Evolutionary conservation across 768 basidiomycete species (phyloP).

Genomic region (Mycena pura): DNA sequence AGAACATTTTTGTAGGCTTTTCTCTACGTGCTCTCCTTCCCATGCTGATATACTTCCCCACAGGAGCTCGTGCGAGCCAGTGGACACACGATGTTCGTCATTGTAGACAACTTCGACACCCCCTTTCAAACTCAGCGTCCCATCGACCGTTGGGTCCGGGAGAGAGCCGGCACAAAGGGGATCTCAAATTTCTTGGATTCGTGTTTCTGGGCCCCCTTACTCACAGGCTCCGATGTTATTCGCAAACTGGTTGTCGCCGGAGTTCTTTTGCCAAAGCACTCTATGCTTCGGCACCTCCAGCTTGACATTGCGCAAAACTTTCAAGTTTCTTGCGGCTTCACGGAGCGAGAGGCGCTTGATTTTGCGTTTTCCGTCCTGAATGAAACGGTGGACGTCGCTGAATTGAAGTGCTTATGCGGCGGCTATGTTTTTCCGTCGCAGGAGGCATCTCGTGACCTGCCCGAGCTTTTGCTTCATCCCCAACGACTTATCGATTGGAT

Average conservation of each 20-base stretch:
- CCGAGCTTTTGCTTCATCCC: slow-evolving; percentile 3
- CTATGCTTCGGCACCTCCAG: background rate
- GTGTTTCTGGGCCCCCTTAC: slow-evolving; percentile 3
- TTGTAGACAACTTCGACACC: slow-evolving; percentile 9
- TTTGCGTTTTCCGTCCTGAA: background rate
- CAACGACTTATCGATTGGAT: background rate
- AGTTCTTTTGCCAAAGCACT: background rate
- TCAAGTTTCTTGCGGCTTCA: slow-evolving; percentile 10
- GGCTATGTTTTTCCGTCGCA: background rate
- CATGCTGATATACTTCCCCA: background rate
- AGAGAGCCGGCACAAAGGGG: background rate
- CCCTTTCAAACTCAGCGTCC: background rate
- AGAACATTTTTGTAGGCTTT: slow-evolving; percentile 9
- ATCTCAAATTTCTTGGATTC: slow-evolving; percentile 3
- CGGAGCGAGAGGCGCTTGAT: slow-evolving; percentile 7
- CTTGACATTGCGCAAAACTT: background rate
- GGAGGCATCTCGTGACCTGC: too few relatives aligned
- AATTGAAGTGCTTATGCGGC: slow-evolving; percentile 6
- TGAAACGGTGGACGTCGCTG: background rate
- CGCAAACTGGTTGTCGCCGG: slow-evolving; percentile 18
- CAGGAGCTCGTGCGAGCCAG: background rate
- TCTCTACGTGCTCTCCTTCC: background rate
- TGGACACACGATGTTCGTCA: slow-evolving; percentile 12
- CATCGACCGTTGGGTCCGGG: background rate
- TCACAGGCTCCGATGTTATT: slow-evolving; percentile 8